These are phyloP conservation scores for Plectosphaerella cucumerina DNA, from an alignment of 2,329 filamentous ascomycete species.

Conservation along the genomic window DNA sequence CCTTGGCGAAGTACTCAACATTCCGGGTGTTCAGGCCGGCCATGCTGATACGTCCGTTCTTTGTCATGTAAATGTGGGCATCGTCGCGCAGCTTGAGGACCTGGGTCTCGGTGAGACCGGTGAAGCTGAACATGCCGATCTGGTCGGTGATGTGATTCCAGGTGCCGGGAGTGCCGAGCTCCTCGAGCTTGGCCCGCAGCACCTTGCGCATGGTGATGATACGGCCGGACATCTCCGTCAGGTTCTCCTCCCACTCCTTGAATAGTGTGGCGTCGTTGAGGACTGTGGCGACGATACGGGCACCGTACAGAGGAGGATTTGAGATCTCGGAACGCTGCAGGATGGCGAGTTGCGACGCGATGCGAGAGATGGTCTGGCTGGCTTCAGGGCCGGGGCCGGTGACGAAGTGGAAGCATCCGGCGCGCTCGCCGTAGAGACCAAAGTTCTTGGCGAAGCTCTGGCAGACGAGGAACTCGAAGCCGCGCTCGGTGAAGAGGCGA, in stretches of 20 bases:
- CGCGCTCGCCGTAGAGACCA: constrained; percentile 93
- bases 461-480: constrained; percentile 81
- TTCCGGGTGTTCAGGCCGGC: constrained; percentile 92
- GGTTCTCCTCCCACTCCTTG: constrained; percentile 86
- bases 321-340: constrained; percentile 96
- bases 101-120: constrained; percentile 70
- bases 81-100: constrained; percentile 66
- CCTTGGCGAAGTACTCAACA: constrained; percentile 87
- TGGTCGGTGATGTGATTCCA: constrained; percentile 99
- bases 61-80: constrained; percentile 85
- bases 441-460: constrained; percentile 99
- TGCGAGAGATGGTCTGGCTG: constrained; percentile 53
- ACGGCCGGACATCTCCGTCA: constrained; percentile 89
- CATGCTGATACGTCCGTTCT: constrained; percentile 98
- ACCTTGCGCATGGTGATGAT: constrained; percentile 88
- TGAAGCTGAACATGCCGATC: constrained; percentile 99
- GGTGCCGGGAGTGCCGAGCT: constrained; percentile 76
- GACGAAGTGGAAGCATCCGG: constrained; percentile 93
- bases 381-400: constrained; percentile 69
- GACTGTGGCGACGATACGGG: constrained; percentile 78
- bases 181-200: constrained; percentile 76
- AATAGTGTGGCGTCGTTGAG: constrained; percentile 82
- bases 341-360: constrained; percentile 86
- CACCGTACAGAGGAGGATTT: constrained; percentile 92
- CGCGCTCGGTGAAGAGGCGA: constrained; percentile 87